These are phyloP conservation scores for Dryas integrifolia DNA, from an alignment of 331 rosid species.

Conservation along the genomic window DNA sequence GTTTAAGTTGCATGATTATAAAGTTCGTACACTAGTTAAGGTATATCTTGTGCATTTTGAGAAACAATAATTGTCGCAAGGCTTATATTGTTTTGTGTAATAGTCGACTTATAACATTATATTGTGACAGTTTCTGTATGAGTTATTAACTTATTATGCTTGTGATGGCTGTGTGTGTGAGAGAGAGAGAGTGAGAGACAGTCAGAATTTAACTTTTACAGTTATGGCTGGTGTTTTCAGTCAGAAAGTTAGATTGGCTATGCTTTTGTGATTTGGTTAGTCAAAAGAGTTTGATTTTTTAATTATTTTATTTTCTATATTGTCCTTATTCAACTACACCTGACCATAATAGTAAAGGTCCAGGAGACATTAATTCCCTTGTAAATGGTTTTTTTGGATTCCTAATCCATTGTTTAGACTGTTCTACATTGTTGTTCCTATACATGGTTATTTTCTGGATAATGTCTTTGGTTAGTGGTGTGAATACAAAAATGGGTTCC, in stretches of 20 bases:
- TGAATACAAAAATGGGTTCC: neutral
- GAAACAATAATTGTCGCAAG: neutral
- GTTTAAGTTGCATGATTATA: constrained; percentile 84
- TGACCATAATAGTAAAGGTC: neutral
- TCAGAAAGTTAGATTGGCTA: neutral
- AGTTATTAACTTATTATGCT: neutral
- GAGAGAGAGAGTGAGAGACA: no score
- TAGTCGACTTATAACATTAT: neutral
- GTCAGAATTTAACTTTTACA: neutral
- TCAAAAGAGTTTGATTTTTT: neutral
- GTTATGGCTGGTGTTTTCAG: neutral
- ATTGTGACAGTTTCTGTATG: neutral
- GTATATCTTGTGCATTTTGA: constrained; percentile 37
- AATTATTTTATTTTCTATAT: neutral
- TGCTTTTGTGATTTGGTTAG: neutral
- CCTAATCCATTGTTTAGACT: neutral
- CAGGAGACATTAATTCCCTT: neutral
- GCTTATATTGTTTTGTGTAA: neutral
- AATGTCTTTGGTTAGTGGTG: constrained; percentile 14
- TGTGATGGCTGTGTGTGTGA: neutral
- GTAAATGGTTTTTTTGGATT: neutral
- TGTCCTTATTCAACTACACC: neutral
- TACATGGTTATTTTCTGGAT: neutral
- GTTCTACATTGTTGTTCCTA: neutral
- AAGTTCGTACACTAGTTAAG: constrained; percentile 88